These are phyloP conservation scores for Chrysanthemum makinoi DNA, from an alignment of 129 eudicot species.

Conservation along the genomic window DNA sequence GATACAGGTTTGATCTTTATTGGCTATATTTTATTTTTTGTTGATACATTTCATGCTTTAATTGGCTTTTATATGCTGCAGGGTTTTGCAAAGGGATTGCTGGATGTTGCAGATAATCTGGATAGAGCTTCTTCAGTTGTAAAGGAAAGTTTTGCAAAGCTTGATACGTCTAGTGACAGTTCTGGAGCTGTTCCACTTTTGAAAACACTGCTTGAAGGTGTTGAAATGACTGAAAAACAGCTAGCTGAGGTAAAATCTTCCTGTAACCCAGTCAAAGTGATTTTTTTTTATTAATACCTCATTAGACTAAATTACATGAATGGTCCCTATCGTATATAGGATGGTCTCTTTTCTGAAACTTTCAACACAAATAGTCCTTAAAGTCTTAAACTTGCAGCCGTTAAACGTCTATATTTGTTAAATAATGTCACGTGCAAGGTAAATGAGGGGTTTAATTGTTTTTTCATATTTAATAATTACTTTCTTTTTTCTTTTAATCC, in stretches of 20 bases:
- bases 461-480: neutral
- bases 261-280: neutral
- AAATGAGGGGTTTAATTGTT: neutral
- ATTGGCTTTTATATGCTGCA: slow-evolving; percentile 41
- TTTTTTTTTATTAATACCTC: too few species aligned
- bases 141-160: slow-evolving; percentile 69
- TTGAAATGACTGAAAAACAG: slow-evolving; percentile 94
- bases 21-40: neutral
- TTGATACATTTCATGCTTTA: slow-evolving; percentile 6
- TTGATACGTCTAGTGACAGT: slow-evolving; percentile 68
- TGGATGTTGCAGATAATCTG: slow-evolving; percentile 92
- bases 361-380: too few species aligned
- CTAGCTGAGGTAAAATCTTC: slow-evolving; percentile 59
- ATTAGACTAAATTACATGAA: too few species aligned
- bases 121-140: slow-evolving; percentile 79
- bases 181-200: slow-evolving; percentile 81
- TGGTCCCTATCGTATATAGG: too few species aligned
- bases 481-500: too few species aligned
- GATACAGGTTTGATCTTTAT: slow-evolving; percentile 54
- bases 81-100: slow-evolving; percentile 78
- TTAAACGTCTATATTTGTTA: too few species aligned
- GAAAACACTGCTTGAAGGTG: slow-evolving; percentile 84
- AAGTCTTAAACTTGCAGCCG: too few species aligned
- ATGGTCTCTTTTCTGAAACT: too few species aligned
- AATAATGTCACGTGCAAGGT: too few species aligned